Evolutionary conservation across 1,284 basidiomycete species (phyloP).

Genomic region (Cutaneotrichosporon daszewskae): DNA sequence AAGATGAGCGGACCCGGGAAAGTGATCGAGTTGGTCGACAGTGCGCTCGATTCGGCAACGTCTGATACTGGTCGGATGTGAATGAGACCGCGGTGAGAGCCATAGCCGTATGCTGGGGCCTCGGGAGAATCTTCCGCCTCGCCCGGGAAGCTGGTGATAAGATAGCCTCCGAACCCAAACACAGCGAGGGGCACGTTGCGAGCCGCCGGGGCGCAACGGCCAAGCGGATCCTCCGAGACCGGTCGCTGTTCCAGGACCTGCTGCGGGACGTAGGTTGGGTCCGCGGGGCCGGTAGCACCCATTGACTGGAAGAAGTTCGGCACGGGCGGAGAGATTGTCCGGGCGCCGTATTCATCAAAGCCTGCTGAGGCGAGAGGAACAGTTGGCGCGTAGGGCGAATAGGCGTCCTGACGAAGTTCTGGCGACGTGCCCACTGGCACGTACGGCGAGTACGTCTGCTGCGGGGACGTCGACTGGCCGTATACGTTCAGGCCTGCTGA

Average conservation of each 20-base stretch:
- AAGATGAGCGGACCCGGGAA: constrained; percentile 83
- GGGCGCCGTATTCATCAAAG: no score
- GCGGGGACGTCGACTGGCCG: background rate
- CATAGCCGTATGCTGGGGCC: constrained; percentile 46
- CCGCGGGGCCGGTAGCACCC: constrained; percentile 61
- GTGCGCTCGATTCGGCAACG: constrained; percentile 61
- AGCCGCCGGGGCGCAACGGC: constrained; percentile 59
- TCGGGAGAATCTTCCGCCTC: constrained; percentile 66
- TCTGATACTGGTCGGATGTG: constrained; percentile 63
- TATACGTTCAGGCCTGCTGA: constrained; percentile 1
- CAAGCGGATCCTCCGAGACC: constrained; percentile 65
- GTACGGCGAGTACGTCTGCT: constrained; percentile 7
- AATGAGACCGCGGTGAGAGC: constrained; percentile 61
- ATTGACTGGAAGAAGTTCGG: constrained; percentile 52
- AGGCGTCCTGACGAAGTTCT: no score
- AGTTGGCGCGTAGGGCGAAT: no score
- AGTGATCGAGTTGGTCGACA: constrained; percentile 55
- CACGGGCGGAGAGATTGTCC: constrained; percentile 25
- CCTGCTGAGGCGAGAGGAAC: no score
- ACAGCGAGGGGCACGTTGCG: constrained; percentile 66
- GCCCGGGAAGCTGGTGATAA: constrained; percentile 80
- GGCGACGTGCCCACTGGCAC: no score
- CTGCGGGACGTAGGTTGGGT: constrained; percentile 55
- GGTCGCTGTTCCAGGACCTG: constrained; percentile 49
- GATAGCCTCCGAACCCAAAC: constrained; percentile 83